Conservation (phyloP, 2,329 filamentous ascomycete genomes). For the Pseudomassariella vexata region DNA sequence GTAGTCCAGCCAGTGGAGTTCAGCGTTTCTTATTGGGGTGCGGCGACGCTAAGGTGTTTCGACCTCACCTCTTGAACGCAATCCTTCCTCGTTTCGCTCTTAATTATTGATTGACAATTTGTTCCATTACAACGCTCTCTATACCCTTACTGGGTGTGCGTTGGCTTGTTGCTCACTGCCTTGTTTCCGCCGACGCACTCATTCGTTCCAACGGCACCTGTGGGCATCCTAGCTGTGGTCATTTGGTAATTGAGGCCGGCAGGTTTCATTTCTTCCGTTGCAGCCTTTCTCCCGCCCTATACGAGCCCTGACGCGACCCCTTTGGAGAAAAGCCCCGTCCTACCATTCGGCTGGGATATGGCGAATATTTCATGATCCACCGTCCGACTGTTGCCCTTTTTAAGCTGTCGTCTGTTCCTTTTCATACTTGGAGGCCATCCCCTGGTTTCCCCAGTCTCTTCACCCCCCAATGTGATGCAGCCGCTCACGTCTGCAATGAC, state of each 20-base stretch:
- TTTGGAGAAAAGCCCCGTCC: constrained; percentile 12
- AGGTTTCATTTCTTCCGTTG: constrained; percentile 26
- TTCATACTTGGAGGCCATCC: constrained; percentile 5
- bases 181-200: no score
- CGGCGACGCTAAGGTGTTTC: no score
- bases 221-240: no score
- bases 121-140: no score
- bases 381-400: constrained; percentile 12
- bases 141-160: no score
- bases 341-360: constrained; percentile 15
- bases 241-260: constrained; percentile 24
- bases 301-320: constrained; percentile 22
- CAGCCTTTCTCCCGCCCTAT: constrained; percentile 23
- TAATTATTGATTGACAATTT: no score
- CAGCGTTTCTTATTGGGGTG: no score
- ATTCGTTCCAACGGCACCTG: no score
- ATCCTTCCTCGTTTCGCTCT: no score
- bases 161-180: no score
- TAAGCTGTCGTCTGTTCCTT: neutral
- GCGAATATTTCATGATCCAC: constrained; percentile 17
- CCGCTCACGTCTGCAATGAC: constrained; percentile 52
- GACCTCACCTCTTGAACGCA: no score
- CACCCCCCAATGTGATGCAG: constrained; percentile 34
- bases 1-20: no score
- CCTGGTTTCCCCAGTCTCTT: constrained; percentile 19